Conservation (phyloP, 306 rosid genomes). For the Ormosia semicastrata region DNA sequence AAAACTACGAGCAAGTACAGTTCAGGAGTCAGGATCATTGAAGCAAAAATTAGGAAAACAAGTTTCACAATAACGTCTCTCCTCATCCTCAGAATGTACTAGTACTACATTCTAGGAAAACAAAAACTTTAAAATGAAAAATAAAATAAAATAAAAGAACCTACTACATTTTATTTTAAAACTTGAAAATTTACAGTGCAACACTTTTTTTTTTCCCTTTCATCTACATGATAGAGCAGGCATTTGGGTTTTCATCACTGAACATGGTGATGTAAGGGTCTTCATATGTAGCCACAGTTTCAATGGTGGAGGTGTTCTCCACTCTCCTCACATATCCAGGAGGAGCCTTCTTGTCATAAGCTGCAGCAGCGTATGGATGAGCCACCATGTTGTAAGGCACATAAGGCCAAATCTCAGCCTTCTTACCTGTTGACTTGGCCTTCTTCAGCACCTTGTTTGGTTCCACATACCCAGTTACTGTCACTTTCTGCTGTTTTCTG, state of each 20-base stretch:
- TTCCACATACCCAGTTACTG: constrained; percentile 70
- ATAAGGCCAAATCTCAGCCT: constrained; percentile 89
- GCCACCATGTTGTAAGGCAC: constrained; percentile 75
- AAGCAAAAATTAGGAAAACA: background rate
- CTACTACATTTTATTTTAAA: background rate
- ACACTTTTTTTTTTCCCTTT: background rate
- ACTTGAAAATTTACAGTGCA: constrained; percentile 24
- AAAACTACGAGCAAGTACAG: background rate
- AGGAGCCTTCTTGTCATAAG: constrained; percentile 94
- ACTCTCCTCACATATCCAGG: constrained; percentile 81
- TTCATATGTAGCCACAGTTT: constrained; percentile 48
- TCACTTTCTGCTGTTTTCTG: constrained; percentile 93
- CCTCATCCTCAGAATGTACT: background rate
- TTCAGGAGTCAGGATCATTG: background rate
- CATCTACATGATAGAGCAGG: constrained; percentile 79
- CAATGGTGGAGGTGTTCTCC: constrained; percentile 45
- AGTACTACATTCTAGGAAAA: background rate
- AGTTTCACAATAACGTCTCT: constrained; percentile 1
- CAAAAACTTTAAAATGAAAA: background rate
- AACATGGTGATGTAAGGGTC: constrained; percentile 71
- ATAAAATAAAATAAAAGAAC: background rate
- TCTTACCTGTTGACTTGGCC: constrained; percentile 82
- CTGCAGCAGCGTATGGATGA: constrained; percentile 64
- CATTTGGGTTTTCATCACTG: constrained; percentile 96
- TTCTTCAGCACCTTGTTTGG: constrained; percentile 81